Base-by-base conservation (phyloP, 345 rosid genomes). In the Laguncularia racemosa region DNA sequence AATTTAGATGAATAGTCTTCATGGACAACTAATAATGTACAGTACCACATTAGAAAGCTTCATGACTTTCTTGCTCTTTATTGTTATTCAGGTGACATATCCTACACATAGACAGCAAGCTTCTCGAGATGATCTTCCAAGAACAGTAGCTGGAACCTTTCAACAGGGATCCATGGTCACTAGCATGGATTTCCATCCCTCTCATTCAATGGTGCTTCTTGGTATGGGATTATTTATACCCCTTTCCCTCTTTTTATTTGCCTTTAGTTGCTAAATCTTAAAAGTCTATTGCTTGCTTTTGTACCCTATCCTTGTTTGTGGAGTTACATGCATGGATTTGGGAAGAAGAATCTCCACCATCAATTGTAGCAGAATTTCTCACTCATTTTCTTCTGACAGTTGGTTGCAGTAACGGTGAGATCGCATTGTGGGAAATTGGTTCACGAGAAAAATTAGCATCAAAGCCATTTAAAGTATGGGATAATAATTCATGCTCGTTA, bases 171-270 rank as follows among this genome's bases (percentile, higher is more conserved):
- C 96, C 52, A 20, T 71, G 55, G 92, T 85, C 63, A 79, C 66
- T 57, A 91, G 98, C 96, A 75, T 91, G 95, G 96, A 86, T 65
- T 88, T 91, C 69, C 92, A 83, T 72, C 96, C 98, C 64, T 58
- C 78, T 52, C 81, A 75, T 55, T 79, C 82, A 17, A 73, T 80
- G 1, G 46, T 77, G 75, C 95, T 91, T 72, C 92, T 91, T 49
- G 96, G 98, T 91, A 84, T 66, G 59, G 44, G 53, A 23, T 46
- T 65, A 52, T 10, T 33, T 65, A 20, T 47, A 3, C 58, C 58
- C 18, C 59, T 55, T 52, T 48, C 3, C 14, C 45, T 48, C 18
- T 28, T 19, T 20, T 43, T 46, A 26, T 44, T 3, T 12, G 44
- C 13, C 40, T 33, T 33, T 33, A 33, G 40, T 33, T 9, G 7